Conservation (phyloP, 2,329 filamentous ascomycete genomes). For the Fusarium mexicanum region DNA sequence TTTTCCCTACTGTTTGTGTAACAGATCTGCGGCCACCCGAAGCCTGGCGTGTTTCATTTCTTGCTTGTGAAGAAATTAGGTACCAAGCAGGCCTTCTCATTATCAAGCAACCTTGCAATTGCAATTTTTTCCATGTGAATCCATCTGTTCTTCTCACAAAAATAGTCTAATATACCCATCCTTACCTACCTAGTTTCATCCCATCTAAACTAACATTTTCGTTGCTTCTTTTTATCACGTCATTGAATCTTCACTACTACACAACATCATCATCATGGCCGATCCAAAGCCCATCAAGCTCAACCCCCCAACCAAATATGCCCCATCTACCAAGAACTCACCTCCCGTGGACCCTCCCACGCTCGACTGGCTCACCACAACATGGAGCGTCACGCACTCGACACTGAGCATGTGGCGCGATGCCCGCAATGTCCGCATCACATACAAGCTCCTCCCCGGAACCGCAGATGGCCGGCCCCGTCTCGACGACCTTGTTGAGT, state of each 20-base stretch:
- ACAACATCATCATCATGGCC: conserved; percentile 25
- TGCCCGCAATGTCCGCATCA: conserved; percentile 82
- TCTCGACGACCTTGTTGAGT: conserved; percentile 78
- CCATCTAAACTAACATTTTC: not conserved
- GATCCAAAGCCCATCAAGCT: conserved; percentile 39
- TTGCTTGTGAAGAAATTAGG: conserved; percentile 19
- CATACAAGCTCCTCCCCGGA: conserved; percentile 68
- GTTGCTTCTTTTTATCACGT: not conserved
- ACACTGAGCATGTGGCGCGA: conserved; percentile 83
- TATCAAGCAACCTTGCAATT: not conserved
- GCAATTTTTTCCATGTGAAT: conserved; percentile 1
- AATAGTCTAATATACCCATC: not conserved
- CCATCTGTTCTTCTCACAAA: not conserved
- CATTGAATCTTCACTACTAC: not conserved
- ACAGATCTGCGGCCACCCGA: conserved; percentile 25
- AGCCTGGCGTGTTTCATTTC: conserved; percentile 29
- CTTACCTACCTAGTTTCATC: not conserved
- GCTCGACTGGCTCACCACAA: conserved; percentile 69
- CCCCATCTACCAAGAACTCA: conserved; percentile 37
- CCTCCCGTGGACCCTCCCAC: conserved; percentile 55
- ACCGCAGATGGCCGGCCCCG: conserved; percentile 53
- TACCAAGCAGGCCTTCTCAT: conserved; percentile 2
- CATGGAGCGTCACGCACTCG: conserved; percentile 79
- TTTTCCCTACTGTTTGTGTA: not conserved
- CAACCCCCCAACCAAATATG: conserved; percentile 60